These are phyloP conservation scores for Dryas alaskensis DNA, from an alignment of 306 rosid genomes.

Conservation along the genomic window DNA sequence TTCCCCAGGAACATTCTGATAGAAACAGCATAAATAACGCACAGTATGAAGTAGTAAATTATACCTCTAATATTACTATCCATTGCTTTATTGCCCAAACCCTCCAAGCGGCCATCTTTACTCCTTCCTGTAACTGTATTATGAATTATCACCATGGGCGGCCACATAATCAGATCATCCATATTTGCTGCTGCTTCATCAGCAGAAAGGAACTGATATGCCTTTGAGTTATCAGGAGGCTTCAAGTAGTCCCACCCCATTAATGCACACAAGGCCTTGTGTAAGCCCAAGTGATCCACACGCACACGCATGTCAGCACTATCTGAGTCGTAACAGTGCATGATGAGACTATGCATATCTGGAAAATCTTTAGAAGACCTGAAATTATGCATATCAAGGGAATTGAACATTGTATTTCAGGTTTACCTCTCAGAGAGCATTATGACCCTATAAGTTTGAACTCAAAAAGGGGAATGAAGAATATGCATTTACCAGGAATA, in stretches of 20 bases:
- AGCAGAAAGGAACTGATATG: conserved; percentile 76
- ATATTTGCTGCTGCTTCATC: conserved; percentile 89
- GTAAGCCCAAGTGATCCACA: conserved; percentile 94
- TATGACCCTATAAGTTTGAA: conserved; percentile 37
- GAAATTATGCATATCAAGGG: conserved; percentile 70
- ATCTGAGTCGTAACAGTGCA: conserved; percentile 86
- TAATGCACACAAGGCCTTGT: conserved; percentile 90
- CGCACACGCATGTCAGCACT: conserved; percentile 62
- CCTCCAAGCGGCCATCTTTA: conserved; percentile 97
- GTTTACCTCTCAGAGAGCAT: conserved; percentile 34
- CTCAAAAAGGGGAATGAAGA: conserved; percentile 33
- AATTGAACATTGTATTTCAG: conserved; percentile 62
- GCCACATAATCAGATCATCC: conserved; percentile 98
- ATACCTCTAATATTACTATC: conserved; percentile 93
- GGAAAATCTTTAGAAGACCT: conserved; percentile 94
- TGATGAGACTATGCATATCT: conserved; percentile 83
- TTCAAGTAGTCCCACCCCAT: conserved; percentile 92
- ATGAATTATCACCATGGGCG: conserved; percentile 94
- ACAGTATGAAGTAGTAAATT: conserved; percentile 39
- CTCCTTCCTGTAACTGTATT: conserved; percentile 84
- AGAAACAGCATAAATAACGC: conserved; percentile 29
- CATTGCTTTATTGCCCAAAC: conserved; percentile 98
- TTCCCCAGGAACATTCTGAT: conserved; percentile 26
- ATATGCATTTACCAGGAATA: conserved; percentile 30
- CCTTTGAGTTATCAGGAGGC: conserved; percentile 88